phyloP scores from a whole-genome alignment of 2,329 filamentous ascomycete genomes.

The Lachnellula cervina region DNA sequence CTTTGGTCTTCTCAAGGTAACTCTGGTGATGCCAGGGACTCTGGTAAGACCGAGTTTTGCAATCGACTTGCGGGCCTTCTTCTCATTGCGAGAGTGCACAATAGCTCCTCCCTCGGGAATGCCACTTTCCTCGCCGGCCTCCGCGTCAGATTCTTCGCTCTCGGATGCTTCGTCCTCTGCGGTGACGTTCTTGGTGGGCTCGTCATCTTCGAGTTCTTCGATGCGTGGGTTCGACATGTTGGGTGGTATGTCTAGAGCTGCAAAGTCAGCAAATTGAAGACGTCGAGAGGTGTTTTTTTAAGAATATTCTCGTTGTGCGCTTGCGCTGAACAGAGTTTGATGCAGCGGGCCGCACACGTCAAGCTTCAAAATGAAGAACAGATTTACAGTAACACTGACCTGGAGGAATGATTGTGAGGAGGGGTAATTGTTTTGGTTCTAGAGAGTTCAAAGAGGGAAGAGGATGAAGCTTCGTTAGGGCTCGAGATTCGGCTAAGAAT shows the following conservation, averaged over 20 bases:
- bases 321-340: neutral
- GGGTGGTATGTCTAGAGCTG: constrained; percentile 34
- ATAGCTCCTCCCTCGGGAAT: constrained; percentile 79
- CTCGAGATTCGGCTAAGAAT: constrained; percentile 23
- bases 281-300: constrained; percentile 12
- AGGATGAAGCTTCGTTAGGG: constrained; percentile 14
- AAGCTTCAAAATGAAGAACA: neutral
- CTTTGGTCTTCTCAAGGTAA: constrained; percentile 96
- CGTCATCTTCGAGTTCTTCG: constrained; percentile 93
- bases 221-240: constrained; percentile 97
- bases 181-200: constrained; percentile 74
- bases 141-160: constrained; percentile 71
- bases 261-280: constrained; percentile 22
- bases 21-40: constrained; percentile 94
- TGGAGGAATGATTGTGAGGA: constrained; percentile 2
- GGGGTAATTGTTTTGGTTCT: constrained; percentile 6
- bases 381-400: neutral
- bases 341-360: neutral
- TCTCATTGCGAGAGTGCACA: constrained; percentile 99
- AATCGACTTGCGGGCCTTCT: constrained; percentile 99
- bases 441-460: constrained; percentile 5
- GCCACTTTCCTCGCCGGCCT: constrained; percentile 56
- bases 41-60: constrained; percentile 97
- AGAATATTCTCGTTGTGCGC: constrained; percentile 26
- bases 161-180: constrained; percentile 67